Percentiles rank a stretch among this genome's conserved stretches.
Evolutionary conservation across 1,284 basidiomycete species (phyloP).

Genomic region (Malassezia caprae): DNA sequence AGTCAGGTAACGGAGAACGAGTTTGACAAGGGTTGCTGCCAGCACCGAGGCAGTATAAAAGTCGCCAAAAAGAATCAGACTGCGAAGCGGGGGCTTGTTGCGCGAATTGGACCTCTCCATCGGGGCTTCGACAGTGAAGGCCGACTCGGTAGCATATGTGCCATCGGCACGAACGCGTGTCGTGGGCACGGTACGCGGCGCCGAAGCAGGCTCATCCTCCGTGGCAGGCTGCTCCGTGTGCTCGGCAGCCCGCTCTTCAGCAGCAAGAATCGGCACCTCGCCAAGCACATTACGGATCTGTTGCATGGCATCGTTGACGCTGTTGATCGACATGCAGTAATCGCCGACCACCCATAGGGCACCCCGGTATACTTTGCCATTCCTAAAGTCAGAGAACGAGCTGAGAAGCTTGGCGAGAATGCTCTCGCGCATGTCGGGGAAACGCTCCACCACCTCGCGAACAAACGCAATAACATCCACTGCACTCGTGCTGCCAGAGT

Average conservation of each 20-base stretch:
- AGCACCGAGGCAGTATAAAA: slow-evolving; percentile 92
- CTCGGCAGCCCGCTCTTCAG: slow-evolving; percentile 49
- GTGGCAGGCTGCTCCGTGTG: slow-evolving; percentile 26
- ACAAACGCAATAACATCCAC: slow-evolving; percentile 94
- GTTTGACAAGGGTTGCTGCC: slow-evolving; percentile 77
- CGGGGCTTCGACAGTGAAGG: slow-evolving; percentile 68
- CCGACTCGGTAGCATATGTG: slow-evolving; percentile 94
- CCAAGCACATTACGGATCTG: slow-evolving; percentile 81
- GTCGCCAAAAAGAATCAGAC: slow-evolving; percentile 84
- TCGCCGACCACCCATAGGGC: slow-evolving; percentile 97
- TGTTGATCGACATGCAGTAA: slow-evolving; percentile 53
- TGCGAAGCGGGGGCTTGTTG: slow-evolving; percentile 81
- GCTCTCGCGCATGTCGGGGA: slow-evolving; percentile 71
- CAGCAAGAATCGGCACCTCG: slow-evolving; percentile 86
- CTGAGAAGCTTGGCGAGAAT: slow-evolving; percentile 78
- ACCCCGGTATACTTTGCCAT: slow-evolving; percentile 92
- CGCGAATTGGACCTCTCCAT: slow-evolving; percentile 63
- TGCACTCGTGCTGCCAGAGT: slow-evolving; percentile 87
- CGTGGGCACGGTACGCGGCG: slow-evolving; percentile 51
- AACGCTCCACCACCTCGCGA: slow-evolving; percentile 94
- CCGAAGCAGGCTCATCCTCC: slow-evolving; percentile 18
- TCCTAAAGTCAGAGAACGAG: slow-evolving; percentile 81
- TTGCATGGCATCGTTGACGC: slow-evolving; percentile 55
- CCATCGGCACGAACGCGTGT: slow-evolving; percentile 79
- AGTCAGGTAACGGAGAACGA: slow-evolving; percentile 72